Base-by-base conservation (phyloP, 768 basidiomycete species). In the Mycena sanguinolenta region DNA sequence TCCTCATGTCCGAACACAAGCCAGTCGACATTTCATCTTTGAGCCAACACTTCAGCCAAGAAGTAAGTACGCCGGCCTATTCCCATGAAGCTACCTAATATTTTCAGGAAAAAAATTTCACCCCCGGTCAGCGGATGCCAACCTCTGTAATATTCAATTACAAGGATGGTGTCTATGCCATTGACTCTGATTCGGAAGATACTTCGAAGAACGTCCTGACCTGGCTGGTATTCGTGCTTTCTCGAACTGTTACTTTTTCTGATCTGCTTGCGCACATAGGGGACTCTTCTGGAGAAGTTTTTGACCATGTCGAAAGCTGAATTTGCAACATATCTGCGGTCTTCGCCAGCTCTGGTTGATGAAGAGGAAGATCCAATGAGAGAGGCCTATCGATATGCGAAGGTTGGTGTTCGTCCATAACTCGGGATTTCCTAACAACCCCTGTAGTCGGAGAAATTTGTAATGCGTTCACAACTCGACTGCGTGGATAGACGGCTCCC, bases 391-490 rank as follows among this genome's bases (percentile, higher is more conserved):
- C 90, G 94, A 50, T 98, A 95, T 81, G 86, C 95, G 2, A 92
- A 91, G 85, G 97, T 95, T 49, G 36, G 84, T 76, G 1, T 23
- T 23, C 44, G 10, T 16, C 16, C 5, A n/a, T 8, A 16, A 53
- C n/a, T 39, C 16, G 34, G 13, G 44, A 32, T 38, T 36, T 54
- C 44, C 38, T 63, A n/a, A 65, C 34, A 34, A 14, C 3, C 10
- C 17, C 10, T 14, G 7, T 54, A 91, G 90, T 87, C 88, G 7
- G 79, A 84, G 14, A 84, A 83, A 13, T 91, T 98, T 71, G 83
- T 98, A 28, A 96, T 98, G 92, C 93, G 97, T 17, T 97, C 97
- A 0, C 97, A 99, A 78, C 87, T 99, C 8, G 97, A 99, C 77
- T 95, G 96, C 73, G 82, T 90, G 1, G 94, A 98, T 75, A 74